These are phyloP conservation scores for Nakazawaea laoshanensis DNA, from an alignment of 805 yeast species.

Conservation along the genomic window DNA sequence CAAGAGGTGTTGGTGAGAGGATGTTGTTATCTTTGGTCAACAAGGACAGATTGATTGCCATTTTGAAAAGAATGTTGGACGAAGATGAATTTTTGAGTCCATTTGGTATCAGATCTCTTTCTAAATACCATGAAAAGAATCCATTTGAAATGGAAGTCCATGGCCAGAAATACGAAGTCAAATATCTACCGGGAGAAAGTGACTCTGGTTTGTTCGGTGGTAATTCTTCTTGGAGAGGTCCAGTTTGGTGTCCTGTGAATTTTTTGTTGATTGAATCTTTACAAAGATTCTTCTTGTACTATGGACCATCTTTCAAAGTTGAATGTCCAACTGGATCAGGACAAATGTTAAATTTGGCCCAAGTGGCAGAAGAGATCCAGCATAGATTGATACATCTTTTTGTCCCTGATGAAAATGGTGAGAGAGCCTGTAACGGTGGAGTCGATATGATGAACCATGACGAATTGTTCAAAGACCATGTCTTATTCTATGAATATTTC, in stretches of 20 bases:
- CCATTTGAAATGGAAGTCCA: slow-evolving; percentile 82
- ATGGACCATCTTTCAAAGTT: slow-evolving; percentile 77
- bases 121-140: slow-evolving; percentile 75
- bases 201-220: slow-evolving; percentile 95
- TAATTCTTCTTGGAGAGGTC: slow-evolving; percentile 95
- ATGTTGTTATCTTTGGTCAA: slow-evolving; percentile 71
- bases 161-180: slow-evolving; percentile 62
- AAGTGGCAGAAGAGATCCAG: slow-evolving; percentile 85
- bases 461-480: slow-evolving; percentile 62
- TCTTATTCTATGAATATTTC: slow-evolving; percentile 80
- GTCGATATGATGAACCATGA: slow-evolving; percentile 45
- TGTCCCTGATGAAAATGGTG: slow-evolving; percentile 49
- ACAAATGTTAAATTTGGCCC: slow-evolving; percentile 64
- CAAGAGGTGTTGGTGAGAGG: slow-evolving; percentile 76
- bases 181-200: slow-evolving; percentile 80
- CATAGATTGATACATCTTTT: slow-evolving; percentile 77
- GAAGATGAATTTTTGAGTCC: slow-evolving; percentile 79
- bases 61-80: slow-evolving; percentile 74
- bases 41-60: slow-evolving; percentile 68
- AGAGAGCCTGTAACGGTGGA: slow-evolving; percentile 75
- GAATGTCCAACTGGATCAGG: slow-evolving; percentile 89
- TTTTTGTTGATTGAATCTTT: slow-evolving; percentile 79
- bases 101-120: slow-evolving; percentile 81
- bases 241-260: slow-evolving; percentile 93
- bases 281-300: slow-evolving; percentile 80